These are phyloP conservation scores for Beauveria sp. DNA, from an alignment of 2,329 filamentous ascomycete genomes.

Conservation along the genomic window DNA sequence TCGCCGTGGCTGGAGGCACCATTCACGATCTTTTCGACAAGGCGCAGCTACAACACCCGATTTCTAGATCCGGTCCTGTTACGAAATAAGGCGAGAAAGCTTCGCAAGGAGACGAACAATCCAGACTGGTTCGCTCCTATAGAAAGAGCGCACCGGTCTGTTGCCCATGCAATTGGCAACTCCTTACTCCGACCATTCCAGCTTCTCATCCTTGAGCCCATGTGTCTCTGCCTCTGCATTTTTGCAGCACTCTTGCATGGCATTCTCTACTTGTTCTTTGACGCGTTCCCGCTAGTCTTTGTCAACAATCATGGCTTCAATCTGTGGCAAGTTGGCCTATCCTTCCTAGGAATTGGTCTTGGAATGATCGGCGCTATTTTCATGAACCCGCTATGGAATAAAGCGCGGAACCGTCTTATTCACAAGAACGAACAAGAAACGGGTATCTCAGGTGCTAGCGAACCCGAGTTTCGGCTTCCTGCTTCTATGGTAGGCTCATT, in stretches of 20 bases:
- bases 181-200: slow-evolving; percentile 24
- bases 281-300: slow-evolving; percentile 81
- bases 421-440: too few relatives aligned
- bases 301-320: slow-evolving; percentile 66
- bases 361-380: slow-evolving; percentile 57
- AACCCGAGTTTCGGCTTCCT: slow-evolving; percentile 82
- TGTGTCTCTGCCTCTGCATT: slow-evolving; percentile 75
- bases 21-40: slow-evolving; percentile 71
- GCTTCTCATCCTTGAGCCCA: slow-evolving; percentile 73
- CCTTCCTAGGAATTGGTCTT: slow-evolving; percentile 63
- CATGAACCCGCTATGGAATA: slow-evolving; percentile 45
- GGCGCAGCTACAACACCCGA: slow-evolving; percentile 65
- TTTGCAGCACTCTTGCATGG: slow-evolving; percentile 81
- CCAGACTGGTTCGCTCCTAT: slow-evolving; percentile 48
- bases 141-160: too few relatives aligned
- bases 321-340: slow-evolving; percentile 70
- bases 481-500: slow-evolving; percentile 67
- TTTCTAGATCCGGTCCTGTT: slow-evolving; percentile 59
- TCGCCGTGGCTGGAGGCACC: slow-evolving; percentile 74
- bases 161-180: too few relatives aligned
- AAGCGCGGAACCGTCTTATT: too few relatives aligned
- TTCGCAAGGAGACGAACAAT: slow-evolving; percentile 70
- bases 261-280: slow-evolving; percentile 89
- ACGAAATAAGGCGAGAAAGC: slow-evolving; percentile 58
- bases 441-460: too few relatives aligned